Base-by-base conservation (phyloP, 352 stramenopile genomes). In the Pythium scleroteichum region DNA sequence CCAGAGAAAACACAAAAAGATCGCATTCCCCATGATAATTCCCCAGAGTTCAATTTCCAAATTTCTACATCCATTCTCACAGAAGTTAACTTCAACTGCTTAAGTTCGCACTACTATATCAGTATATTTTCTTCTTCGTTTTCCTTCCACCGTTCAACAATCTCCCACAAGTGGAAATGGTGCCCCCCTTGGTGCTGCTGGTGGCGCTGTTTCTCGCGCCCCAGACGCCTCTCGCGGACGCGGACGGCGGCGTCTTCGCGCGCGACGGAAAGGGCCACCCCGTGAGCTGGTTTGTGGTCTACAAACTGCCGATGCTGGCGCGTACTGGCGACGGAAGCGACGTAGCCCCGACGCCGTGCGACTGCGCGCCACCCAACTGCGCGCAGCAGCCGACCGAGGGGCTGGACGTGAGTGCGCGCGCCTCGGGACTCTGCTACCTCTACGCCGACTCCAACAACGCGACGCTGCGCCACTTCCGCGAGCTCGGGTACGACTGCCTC, bases 401-500 rank as follows among this genome's bases (percentile, higher is more conserved):
- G 3, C 72, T 74, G 27, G 50, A 79, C 24, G 63, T 65, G 24
- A 64, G 57, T 2, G 44, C 68, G n/a, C 70, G 84, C 44, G 73
- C 76, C 3, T 51, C 72, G 26, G 84, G 84, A 0, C 79, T 93
- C 16, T 93, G 84, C 68, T 93, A 93, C 52, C 64, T 93, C 22
- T 93, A 93, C 58, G 84, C 82, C 3, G 84, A 93, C 67, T 72
- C 82, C 2, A 68, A 50, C 10, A 72, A 64, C 1, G 72, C 79
- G 0, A 50, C 58, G 33, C 76, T 93, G 47, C 79, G 68, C 0
- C 62, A 94, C 66, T 94, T 94, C 48, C 76, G 81, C 46, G 72
- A 83, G 22, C 26, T 88, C 16, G 84, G 82, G 7, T 89, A 82
- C 50, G 84, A 90, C 52, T 93, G 84, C 44, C 66, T 93, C n/a